Evolutionary conservation across 225 moss, liverwort and hornwort genomes (phyloP).

Genomic region (Neckera pumila): DNA sequence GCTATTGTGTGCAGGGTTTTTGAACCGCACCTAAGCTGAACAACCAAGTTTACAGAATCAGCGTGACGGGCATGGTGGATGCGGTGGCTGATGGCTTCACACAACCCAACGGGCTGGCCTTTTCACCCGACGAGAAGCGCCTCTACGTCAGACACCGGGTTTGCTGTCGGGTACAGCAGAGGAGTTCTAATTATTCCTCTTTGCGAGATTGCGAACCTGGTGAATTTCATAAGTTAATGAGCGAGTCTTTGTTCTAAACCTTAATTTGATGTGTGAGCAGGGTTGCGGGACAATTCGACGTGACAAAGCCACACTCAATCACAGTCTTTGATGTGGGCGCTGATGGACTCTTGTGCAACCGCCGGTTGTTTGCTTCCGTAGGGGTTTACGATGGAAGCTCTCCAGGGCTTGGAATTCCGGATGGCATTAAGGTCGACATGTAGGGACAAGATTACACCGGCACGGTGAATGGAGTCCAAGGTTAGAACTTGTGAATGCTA

Average conservation of each 20-base stretch:
- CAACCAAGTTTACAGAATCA: conserved; percentile 37
- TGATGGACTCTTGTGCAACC: conserved; percentile 24
- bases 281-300: background rate
- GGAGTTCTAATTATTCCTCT: background rate
- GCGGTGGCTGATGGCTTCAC: conserved; percentile 22
- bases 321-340: conserved; percentile 35
- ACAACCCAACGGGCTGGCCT: conserved; percentile 37
- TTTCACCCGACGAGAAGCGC: conserved; percentile 42
- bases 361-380: conserved; percentile 44
- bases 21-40: conserved; percentile 16
- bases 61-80: conserved; percentile 11
- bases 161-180: background rate
- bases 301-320: conserved; percentile 19
- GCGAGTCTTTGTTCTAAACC: background rate
- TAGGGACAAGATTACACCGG: conserved; percentile 35
- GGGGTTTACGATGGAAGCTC: conserved; percentile 42
- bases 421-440: conserved; percentile 57
- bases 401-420: conserved; percentile 33
- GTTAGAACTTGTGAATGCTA: background rate
- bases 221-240: background rate
- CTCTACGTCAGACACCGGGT: conserved; percentile 54
- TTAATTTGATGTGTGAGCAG: background rate
- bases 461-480: conserved; percentile 51
- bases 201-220: background rate
- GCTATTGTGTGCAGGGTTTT: conserved; percentile 1